Percentiles rank a stretch among this genome's conserved stretches.
Evolutionary conservation across 192 early-diverging fungal genomes (phyloP).

Genomic region (Spinellus fusiger): DNA sequence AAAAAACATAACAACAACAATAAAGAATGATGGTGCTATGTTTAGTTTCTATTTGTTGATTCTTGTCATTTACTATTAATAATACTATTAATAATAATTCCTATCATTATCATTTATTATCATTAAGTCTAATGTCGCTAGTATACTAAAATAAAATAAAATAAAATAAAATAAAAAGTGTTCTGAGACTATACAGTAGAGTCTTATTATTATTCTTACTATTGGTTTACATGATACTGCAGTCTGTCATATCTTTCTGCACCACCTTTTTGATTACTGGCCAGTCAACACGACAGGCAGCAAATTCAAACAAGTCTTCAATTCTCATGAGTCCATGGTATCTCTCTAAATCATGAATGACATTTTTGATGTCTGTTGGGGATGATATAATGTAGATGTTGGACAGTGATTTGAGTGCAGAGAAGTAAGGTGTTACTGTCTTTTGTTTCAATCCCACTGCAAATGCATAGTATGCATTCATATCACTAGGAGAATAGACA

Average conservation of each 20-base stretch:
- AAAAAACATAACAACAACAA: neutral
- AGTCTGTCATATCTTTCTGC: constrained; percentile 57
- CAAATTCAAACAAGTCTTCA: constrained; percentile 83
- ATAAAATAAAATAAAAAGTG: neutral
- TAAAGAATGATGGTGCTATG: neutral
- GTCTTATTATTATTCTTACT: neutral
- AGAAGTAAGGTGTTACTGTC: constrained; percentile 63
- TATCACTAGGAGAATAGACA: constrained; percentile 44
- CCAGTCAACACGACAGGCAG: constrained; percentile 71
- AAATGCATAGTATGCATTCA: constrained; percentile 80
- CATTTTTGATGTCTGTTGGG: constrained; percentile 59
- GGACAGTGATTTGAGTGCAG: constrained; percentile 74
- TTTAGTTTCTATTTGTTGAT: too few relatives aligned
- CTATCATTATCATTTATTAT: neutral
- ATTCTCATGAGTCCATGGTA: constrained; percentile 66
- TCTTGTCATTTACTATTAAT: too few relatives aligned
- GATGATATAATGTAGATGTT: constrained; percentile 76
- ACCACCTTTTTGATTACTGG: constrained; percentile 69
- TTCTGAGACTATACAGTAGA: too few relatives aligned
- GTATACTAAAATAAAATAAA: neutral
- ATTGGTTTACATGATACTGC: constrained; percentile 43
- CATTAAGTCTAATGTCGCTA: neutral
- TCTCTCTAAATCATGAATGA: constrained; percentile 72
- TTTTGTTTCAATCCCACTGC: constrained; percentile 53
- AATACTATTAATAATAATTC: too few relatives aligned